A percentile compares a stretch with the other conserved stretches of the same genome.
phyloP scores from a whole-genome alignment of 139 green algal species.

The Closterium sp. region DNA sequence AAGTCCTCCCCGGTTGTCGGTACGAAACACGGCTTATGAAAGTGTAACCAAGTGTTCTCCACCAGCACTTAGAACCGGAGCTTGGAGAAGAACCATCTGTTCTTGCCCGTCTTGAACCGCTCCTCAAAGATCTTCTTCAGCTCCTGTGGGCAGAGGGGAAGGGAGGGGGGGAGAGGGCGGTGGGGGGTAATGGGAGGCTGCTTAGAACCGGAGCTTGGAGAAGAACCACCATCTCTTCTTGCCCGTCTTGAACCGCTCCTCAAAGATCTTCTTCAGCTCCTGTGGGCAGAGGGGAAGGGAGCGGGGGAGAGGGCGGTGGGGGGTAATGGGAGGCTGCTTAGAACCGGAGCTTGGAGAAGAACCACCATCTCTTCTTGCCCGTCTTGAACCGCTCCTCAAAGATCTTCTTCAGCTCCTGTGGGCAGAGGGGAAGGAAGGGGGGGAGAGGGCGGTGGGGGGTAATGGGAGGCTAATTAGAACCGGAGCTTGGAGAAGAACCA shows the following conservation, averaged over 20 bases:
- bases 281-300: slow-evolving; percentile 53
- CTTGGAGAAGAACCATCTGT: slow-evolving; percentile 99
- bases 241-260: slow-evolving; percentile 99
- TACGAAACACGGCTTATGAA: no score
- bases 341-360: slow-evolving; percentile 98
- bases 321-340: no score
- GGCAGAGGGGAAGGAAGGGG: no score
- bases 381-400: slow-evolving; percentile 99
- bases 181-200: no score
- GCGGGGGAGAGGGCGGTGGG: no score
- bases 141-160: slow-evolving; percentile 73
- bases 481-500: slow-evolving; percentile 99
- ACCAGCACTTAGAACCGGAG: slow-evolving; percentile 80
- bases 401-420: slow-evolving; percentile 87
- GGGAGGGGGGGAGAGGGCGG: no score
- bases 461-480: no score
- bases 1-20: no score
- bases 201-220: slow-evolving; percentile 94
- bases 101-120: slow-evolving; percentile 99
- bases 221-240: slow-evolving; percentile 99
- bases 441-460: no score
- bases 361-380: slow-evolving; percentile 99
- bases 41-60: no score
- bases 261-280: slow-evolving; percentile 89
- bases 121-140: slow-evolving; percentile 94